Percentiles rank a stretch among this genome's conserved stretches.
Evolutionary conservation across 106 monocot genomes (phyloP).

Genomic region (Dactylorhiza incarnata): DNA sequence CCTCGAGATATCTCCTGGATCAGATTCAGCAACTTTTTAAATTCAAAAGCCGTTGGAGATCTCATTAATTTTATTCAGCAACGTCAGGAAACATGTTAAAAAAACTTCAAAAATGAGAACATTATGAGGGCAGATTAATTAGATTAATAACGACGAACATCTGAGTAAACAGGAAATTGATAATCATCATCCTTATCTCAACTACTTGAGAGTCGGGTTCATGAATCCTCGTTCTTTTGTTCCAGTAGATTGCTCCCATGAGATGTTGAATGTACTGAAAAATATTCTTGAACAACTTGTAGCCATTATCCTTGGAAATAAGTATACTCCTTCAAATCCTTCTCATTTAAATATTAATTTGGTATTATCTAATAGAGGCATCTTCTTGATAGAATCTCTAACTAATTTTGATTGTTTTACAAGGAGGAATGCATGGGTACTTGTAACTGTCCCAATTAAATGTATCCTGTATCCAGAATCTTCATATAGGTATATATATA

Average conservation of each 20-base stretch:
- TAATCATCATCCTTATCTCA: not conserved
- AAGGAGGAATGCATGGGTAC: no score
- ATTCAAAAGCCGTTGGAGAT: not conserved
- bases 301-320: no score
- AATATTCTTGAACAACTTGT: no score
- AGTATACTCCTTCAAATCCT: not conserved
- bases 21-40: conserved; percentile 3
- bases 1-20: conserved; percentile 80
- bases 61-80: not conserved
- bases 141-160: not conserved
- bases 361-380: no score
- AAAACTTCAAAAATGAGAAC: not conserved
- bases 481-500: no score
- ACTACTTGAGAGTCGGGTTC: not conserved
- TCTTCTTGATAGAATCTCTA: no score
- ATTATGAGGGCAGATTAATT: not conserved
- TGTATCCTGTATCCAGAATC: no score
- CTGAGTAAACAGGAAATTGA: not conserved
- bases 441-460: no score
- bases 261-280: not conserved
- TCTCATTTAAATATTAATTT: not conserved
- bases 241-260: not conserved
- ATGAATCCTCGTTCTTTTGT: not conserved
- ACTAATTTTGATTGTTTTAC: no score
- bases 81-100: not conserved